Evolutionary conservation across 306 rosid species (phyloP), one percentile per base, ranked within the genome.

Genomic region (Acacia melanoxylon): DNA sequence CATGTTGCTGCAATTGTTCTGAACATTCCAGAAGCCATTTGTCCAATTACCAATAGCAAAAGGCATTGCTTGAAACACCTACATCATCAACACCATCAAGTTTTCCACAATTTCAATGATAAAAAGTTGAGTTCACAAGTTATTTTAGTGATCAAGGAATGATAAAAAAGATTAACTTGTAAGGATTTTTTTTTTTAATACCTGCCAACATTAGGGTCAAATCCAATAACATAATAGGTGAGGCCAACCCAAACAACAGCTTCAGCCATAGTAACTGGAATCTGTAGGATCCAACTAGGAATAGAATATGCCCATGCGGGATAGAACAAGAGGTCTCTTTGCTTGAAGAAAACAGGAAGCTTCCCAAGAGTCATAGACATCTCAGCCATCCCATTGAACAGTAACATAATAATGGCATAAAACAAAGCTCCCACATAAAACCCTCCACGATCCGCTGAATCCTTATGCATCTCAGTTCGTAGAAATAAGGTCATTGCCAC

Each of bases 261-360:
- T 82, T 93, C 97, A 20, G 52, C 27, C 27, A 88, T 20, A 35
- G 91, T 59, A 11, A 89, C 27, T 2, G 95, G 97, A 45, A 93
- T 90, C 46, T 85, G 88, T 68, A 90, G 90, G 59, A 93, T 73
- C 94, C 91, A 91, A 24, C 74, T 13, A 4, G 97, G 97, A 80
- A 93, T 83, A 73, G 94, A 85, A 82, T 82, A 93, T 1, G 87
- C 87, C 95, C 97, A 93, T 40, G 92, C 40, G 35, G 97, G 97
- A 70, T 68, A 91, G 83, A 93, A 93, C 1, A 66, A 51, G 54
- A 87, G 86, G 74, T 91, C 89, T 40, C 95, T 67, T 78, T 93
- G 97, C 88, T 93, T 93, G 85, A 87, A 93, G 68, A 90, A 88
- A 10, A 88, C 87, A 11, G 97, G 91, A 86, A 93, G 95, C 81